phyloP scores from a whole-genome alignment of 73 alveolate genomes.

The Tetrahymena thermophila region DNA sequence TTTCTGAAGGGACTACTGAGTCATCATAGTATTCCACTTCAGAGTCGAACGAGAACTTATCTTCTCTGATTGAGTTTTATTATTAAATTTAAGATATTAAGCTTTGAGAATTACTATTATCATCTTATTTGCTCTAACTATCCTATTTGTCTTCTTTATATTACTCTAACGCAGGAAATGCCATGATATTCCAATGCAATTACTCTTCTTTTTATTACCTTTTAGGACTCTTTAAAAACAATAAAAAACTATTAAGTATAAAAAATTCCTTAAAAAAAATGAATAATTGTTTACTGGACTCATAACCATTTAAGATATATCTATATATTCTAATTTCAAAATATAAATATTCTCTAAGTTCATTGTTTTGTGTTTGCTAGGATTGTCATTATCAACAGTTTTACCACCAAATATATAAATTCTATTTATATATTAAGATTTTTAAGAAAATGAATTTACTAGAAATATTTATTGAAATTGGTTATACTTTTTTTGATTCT shows the following conservation, averaged over 20 bases:
- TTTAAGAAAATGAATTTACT: too few relatives aligned
- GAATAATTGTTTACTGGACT: not conserved
- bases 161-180: not conserved
- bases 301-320: not conserved
- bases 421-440: not conserved
- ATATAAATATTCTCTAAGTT: not conserved
- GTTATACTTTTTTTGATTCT: not conserved
- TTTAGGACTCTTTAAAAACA: not conserved
- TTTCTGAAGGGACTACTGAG: not conserved
- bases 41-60: not conserved
- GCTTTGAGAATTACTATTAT: not conserved
- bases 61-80: not conserved
- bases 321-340: not conserved
- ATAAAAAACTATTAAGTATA: not conserved
- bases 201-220: not conserved
- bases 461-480: too few relatives aligned
- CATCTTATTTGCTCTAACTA: not conserved
- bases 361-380: not conserved
- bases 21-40: not conserved
- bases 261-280: not conserved
- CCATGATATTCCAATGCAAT: not conserved
- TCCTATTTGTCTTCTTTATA: not conserved
- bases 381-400: not conserved
- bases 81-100: not conserved
- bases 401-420: not conserved